These are phyloP conservation scores for Fusarium robinianum DNA, from an alignment of 2,329 filamentous ascomycete species.

Conservation along the genomic window DNA sequence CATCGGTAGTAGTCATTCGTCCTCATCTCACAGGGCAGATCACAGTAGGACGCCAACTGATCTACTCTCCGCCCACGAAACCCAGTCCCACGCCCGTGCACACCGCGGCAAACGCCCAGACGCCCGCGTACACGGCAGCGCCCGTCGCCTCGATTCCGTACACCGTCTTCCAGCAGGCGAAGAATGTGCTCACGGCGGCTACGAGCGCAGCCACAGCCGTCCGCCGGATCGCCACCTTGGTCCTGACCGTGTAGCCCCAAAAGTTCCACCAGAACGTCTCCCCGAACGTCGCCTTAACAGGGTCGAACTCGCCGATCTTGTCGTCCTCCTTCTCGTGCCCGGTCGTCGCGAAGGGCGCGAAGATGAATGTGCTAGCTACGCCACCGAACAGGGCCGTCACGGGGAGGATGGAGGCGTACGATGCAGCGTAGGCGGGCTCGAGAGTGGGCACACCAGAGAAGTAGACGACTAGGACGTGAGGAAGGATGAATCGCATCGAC, in stretches of 20 bases:
- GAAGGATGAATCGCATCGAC: conserved; percentile 72
- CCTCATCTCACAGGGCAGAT: background rate
- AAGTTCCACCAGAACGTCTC: conserved; percentile 76
- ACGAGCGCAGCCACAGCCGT: conserved; percentile 63
- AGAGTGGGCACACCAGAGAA: conserved; percentile 75
- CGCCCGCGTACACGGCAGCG: conserved; percentile 70
- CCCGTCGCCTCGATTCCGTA: conserved; percentile 71
- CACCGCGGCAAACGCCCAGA: conserved; percentile 72
- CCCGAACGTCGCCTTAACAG: conserved; percentile 64
- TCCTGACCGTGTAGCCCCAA: conserved; percentile 68
- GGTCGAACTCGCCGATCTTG: conserved; percentile 61
- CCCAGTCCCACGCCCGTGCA: conserved; percentile 62
- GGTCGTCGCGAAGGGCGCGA: conserved; percentile 66
- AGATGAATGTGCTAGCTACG: conserved; percentile 77
- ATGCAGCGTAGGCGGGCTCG: conserved; percentile 66
- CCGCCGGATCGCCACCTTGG: conserved; percentile 66
- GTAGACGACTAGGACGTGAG: conserved; percentile 71
- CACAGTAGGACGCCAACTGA: background rate
- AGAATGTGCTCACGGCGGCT: conserved; percentile 62
- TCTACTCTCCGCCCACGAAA: conserved; percentile 52
- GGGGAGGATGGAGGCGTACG: conserved; percentile 64
- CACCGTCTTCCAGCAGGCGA: conserved; percentile 69
- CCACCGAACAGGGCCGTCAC: conserved; percentile 64
- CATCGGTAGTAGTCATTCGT: background rate
- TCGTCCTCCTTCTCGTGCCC: conserved; percentile 55